A percentile compares a stretch with the other conserved stretches of the same genome.
Conservation (phyloP, 2,329 filamentous ascomycete species). For the Colletotrichum sp. region DNA sequence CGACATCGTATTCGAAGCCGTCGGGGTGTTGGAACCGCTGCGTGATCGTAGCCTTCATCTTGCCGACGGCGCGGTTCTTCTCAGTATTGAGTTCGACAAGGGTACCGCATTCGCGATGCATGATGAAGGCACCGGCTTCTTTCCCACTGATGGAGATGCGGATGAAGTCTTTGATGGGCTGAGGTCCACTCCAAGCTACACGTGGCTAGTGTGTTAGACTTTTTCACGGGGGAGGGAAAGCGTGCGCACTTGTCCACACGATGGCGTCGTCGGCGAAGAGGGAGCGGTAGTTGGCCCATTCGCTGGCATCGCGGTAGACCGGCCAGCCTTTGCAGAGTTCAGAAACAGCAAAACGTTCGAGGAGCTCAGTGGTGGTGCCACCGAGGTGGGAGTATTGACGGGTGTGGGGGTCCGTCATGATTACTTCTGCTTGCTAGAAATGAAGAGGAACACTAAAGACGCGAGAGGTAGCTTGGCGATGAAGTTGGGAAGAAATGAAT, state of each 20-base stretch:
- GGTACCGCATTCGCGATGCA: conserved; percentile 59
- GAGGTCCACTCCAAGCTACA: conserved; percentile 47
- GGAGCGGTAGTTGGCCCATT: conserved; percentile 57
- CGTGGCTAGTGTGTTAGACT: neutral
- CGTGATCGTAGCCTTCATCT: conserved; percentile 61
- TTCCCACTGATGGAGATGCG: conserved; percentile 54
- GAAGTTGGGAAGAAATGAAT: neutral
- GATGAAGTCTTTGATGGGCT: conserved; percentile 44
- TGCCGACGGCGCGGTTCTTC: conserved; percentile 49
- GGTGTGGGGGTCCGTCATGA: conserved; percentile 17
- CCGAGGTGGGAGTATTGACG: conserved; percentile 48
- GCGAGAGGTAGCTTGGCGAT: neutral
- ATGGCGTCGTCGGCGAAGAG: conserved; percentile 51
- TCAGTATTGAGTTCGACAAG: conserved; percentile 45
- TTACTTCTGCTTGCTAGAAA: neutral
- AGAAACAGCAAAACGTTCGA: conserved; percentile 49
- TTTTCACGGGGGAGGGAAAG: neutral
- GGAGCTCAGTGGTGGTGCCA: conserved; percentile 41
- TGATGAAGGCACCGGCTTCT: conserved; percentile 57
- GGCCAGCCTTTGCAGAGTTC: conserved; percentile 61
- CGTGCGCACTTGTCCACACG: conserved; percentile 53
- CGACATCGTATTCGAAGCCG: conserved; percentile 48
- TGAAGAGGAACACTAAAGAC: neutral
- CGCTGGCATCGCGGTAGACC: conserved; percentile 56
- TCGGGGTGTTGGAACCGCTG: conserved; percentile 46